phyloP scores from a whole-genome alignment of 805 yeast genomes.

The Kodamaea nitidulidarum region DNA sequence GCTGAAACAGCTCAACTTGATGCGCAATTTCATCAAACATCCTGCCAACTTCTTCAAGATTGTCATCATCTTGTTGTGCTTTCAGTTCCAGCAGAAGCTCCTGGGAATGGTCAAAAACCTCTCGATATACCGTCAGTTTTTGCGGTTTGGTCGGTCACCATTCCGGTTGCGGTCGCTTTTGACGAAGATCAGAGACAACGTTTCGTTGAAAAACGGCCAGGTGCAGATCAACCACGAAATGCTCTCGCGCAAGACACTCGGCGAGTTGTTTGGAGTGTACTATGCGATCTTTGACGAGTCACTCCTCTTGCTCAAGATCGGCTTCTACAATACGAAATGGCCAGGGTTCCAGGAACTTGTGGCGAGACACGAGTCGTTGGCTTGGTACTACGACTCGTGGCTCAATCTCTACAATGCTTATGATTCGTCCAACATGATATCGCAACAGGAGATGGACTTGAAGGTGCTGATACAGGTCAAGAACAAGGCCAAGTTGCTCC shows the following conservation, averaged over 20 bases:
- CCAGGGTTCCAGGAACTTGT: conserved; percentile 32
- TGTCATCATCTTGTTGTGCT: conserved; percentile 32
- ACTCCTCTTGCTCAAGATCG: conserved; percentile 50
- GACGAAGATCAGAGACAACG: conserved; percentile 22
- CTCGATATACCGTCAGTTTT: conserved; percentile 58
- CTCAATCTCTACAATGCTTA: conserved; percentile 52
- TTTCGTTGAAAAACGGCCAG: conserved; percentile 11
- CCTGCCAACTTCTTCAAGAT: conserved; percentile 36
- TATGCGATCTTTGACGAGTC: conserved; percentile 66
- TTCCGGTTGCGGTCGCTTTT: conserved; percentile 44
- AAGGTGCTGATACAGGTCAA: conserved; percentile 60
- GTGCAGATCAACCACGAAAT: conserved; percentile 14
- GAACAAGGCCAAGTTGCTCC: conserved; percentile 44
- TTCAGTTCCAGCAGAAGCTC: conserved; percentile 37
- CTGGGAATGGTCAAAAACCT: conserved; percentile 45
- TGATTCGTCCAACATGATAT: conserved; percentile 37
- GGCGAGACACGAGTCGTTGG: conserved; percentile 54
- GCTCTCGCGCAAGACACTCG: conserved; percentile 44
- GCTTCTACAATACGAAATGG: conserved; percentile 29
- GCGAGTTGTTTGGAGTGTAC: conserved; percentile 53
- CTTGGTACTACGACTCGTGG: conserved; percentile 68
- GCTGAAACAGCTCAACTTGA: conserved; percentile 29
- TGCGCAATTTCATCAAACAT: conserved; percentile 32
- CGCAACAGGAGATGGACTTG: conserved; percentile 48
- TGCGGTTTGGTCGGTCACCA: conserved; percentile 70